Conservation (phyloP, 768 basidiomycete species). For the Phlebiopsis flavidoalba region DNA sequence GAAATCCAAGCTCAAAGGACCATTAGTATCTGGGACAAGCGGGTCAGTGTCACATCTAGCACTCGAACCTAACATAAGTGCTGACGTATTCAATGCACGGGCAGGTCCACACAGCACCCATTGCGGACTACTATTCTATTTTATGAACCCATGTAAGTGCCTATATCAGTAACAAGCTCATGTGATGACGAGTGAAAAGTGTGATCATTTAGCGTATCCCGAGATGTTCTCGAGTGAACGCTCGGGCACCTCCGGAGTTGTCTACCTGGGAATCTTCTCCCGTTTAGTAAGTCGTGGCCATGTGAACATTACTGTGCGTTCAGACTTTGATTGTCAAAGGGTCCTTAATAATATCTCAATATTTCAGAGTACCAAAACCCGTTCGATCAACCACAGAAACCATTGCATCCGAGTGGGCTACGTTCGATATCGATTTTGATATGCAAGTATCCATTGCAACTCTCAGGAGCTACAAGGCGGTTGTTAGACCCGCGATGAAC, state of each 20-base stretch:
- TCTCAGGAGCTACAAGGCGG: slow-evolving; percentile 37
- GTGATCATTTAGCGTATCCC: too few relatives aligned
- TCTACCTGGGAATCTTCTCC: slow-evolving; percentile 51
- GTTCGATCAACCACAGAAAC: slow-evolving; percentile 41
- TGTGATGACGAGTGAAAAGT: too few relatives aligned
- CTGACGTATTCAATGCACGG: too few relatives aligned
- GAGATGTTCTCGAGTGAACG: not conserved
- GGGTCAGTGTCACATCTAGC: too few relatives aligned
- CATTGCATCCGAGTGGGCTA: slow-evolving; percentile 47
- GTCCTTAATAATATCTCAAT: not conserved
- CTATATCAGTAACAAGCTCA: too few relatives aligned
- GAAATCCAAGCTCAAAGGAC: too few relatives aligned
- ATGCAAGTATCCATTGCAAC: slow-evolving; percentile 45
- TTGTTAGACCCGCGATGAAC: slow-evolving; percentile 36
- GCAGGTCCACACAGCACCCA: too few relatives aligned
- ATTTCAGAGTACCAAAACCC: slow-evolving; percentile 42
- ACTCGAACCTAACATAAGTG: too few relatives aligned
- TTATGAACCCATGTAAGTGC: too few relatives aligned
- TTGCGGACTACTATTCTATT: too few relatives aligned
- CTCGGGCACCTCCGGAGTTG: slow-evolving; percentile 35
- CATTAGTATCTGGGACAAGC: too few relatives aligned
- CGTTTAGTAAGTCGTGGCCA: slow-evolving; percentile 50
- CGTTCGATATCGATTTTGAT: slow-evolving; percentile 45
- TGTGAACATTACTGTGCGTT: slow-evolving; percentile 39
- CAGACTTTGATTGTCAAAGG: not conserved